Conservation (phyloP, 140 eudicot species). For the Stevia rebaudiana region DNA sequence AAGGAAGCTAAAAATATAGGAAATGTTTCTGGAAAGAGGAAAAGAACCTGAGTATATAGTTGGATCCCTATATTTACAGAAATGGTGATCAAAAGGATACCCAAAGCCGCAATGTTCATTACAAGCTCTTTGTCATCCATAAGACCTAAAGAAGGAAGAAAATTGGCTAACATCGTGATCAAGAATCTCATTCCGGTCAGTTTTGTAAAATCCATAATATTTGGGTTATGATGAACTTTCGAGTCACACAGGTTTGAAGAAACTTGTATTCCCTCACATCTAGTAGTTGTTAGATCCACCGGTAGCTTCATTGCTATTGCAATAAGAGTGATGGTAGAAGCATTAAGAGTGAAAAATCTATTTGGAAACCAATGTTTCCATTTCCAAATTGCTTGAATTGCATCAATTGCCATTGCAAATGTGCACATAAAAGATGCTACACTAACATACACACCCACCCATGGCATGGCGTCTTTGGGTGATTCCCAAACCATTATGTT, state of each 20-base stretch:
- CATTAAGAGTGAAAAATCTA: constrained; percentile 25
- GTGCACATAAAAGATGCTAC: constrained; percentile 39
- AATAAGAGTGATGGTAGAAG: not conserved
- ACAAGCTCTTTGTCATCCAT: constrained; percentile 1
- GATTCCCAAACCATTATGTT: not conserved
- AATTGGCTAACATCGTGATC: constrained; percentile 20
- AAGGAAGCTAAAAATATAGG: not conserved
- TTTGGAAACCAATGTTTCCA: constrained; percentile 42
- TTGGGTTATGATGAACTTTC: no score
- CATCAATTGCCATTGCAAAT: constrained; percentile 37
- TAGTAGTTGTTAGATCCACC: not conserved
- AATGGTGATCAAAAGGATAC: constrained; percentile 14
- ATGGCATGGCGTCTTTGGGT: constrained; percentile 24
- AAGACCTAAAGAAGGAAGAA: constrained; percentile 14
- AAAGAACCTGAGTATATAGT: not conserved
- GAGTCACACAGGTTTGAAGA: no score
- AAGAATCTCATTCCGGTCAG: constrained; percentile 1
- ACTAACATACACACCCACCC: constrained; percentile 40
- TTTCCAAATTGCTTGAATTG: constrained; percentile 24
- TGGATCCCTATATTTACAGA: constrained; percentile 9
- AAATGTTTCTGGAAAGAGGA: not conserved
- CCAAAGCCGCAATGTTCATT: not conserved
- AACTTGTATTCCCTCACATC: not conserved
- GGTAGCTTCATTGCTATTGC: not conserved
- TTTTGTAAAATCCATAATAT: not conserved